Conservation (phyloP, 768 basidiomycete species). For the Suillus alpinus region DNA sequence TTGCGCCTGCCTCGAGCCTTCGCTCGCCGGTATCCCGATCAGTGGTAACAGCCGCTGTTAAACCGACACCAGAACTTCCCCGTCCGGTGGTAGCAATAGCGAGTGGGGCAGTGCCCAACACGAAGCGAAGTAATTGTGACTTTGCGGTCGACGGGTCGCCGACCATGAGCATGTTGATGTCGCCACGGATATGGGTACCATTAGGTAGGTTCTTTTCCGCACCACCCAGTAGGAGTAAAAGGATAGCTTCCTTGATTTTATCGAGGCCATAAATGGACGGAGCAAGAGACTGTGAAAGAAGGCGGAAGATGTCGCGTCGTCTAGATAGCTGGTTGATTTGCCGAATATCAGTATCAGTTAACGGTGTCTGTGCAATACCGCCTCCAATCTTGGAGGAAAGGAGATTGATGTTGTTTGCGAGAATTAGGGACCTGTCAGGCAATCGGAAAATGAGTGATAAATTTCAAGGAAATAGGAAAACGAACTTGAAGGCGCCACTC, state of each 20-base stretch:
- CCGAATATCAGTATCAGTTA: constrained; percentile 93
- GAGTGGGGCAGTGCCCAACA: constrained; percentile 91
- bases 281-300: constrained; percentile 92
- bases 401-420: constrained; percentile 93
- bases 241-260: constrained; percentile 90
- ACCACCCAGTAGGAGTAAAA: constrained; percentile 91
- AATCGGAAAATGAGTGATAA: constrained; percentile 13
- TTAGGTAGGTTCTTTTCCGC: constrained; percentile 97
- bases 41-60: constrained; percentile 97
- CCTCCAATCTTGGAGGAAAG: constrained; percentile 94
- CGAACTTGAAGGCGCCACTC: constrained; percentile 89
- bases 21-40: constrained; percentile 98
- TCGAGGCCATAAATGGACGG: constrained; percentile 97
- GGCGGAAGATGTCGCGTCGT: constrained; percentile 78
- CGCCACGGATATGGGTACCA: constrained; percentile 97
- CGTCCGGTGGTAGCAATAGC: constrained; percentile 98
- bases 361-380: constrained; percentile 87
- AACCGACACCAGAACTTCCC: constrained; percentile 97
- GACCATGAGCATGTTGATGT: constrained; percentile 99
- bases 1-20: constrained; percentile 95
- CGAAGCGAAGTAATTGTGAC: constrained; percentile 92
- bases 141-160: constrained; percentile 99
- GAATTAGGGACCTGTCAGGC: constrained; percentile 72
- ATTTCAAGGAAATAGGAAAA: constrained; percentile 10
- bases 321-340: constrained; percentile 93